These are phyloP conservation scores for Phycomyces nitens DNA, from an alignment of 192 early-diverging fungal genomes.

Conservation along the genomic window DNA sequence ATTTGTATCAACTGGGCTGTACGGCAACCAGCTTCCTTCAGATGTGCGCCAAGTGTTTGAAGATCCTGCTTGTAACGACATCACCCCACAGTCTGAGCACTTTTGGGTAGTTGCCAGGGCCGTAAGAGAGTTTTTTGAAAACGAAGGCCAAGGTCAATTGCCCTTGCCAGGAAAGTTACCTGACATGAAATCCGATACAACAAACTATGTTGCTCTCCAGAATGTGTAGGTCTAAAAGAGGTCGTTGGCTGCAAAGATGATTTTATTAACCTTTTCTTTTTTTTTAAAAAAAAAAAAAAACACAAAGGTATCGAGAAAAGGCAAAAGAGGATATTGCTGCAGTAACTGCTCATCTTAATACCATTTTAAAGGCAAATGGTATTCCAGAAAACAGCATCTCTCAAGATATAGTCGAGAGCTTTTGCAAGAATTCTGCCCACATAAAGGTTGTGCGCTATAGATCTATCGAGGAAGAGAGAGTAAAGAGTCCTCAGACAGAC, in stretches of 20 bases:
- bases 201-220: slow-evolving; percentile 80
- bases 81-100: slow-evolving; percentile 54
- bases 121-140: slow-evolving; percentile 71
- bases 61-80: slow-evolving; percentile 45
- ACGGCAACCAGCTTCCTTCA: slow-evolving; percentile 38
- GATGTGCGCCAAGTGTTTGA: slow-evolving; percentile 51
- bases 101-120: slow-evolving; percentile 90
- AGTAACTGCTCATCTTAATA: slow-evolving; percentile 44
- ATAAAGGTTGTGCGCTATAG: slow-evolving; percentile 68
- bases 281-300: too few relatives aligned
- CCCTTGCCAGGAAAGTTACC: slow-evolving; percentile 86
- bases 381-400: slow-evolving; percentile 53
- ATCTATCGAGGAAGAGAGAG: slow-evolving; percentile 53
- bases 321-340: slow-evolving; percentile 63
- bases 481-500: slow-evolving; percentile 34
- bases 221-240: slow-evolving; percentile 55
- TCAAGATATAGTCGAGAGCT: slow-evolving; percentile 64
- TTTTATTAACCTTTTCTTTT: too few relatives aligned
- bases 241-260: background rate
- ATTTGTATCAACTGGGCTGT: too few relatives aligned
- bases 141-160: slow-evolving; percentile 66
- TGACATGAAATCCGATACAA: slow-evolving; percentile 97
- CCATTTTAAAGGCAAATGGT: slow-evolving; percentile 44
- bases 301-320: slow-evolving; percentile 77
- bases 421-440: slow-evolving; percentile 78